Conservation (phyloP, 495 filamentous ascomycete species). For the Durotheca rogersii region DNA sequence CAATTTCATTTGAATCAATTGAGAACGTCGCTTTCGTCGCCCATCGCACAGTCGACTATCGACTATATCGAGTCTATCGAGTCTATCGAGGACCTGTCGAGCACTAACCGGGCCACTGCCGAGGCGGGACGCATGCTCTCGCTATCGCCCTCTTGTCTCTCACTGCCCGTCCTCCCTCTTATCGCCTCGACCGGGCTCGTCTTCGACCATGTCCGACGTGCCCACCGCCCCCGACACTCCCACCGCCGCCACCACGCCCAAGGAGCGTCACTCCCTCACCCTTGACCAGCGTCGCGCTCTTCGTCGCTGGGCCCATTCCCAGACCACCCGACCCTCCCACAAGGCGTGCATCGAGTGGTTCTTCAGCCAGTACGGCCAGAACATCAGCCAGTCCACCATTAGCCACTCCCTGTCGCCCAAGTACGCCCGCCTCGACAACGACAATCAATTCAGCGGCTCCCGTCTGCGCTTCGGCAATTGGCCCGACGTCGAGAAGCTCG, state of each 20-base stretch:
- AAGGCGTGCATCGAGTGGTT: constrained; percentile 59
- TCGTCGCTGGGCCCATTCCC: constrained; percentile 52
- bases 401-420: constrained; percentile 54
- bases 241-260: constrained; percentile 26
- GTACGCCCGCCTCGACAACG: constrained; percentile 54
- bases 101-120: no score
- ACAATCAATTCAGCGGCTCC: constrained; percentile 51
- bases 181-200: neutral
- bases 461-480: constrained; percentile 56
- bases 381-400: constrained; percentile 54
- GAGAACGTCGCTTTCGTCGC: constrained; percentile 20
- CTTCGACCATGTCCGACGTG: constrained; percentile 31
- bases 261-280: constrained; percentile 53
- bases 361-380: constrained; percentile 50
- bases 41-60: constrained; percentile 16
- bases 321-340: constrained; percentile 50
- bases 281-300: constrained; percentile 55
- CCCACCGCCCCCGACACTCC: constrained; percentile 28
- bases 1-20: constrained; percentile 37
- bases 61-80: constrained; percentile 2
- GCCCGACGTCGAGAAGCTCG: constrained; percentile 57
- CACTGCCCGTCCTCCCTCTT: no score
- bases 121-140: no score
- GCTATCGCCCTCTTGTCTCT: no score
- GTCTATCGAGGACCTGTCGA: neutral